Evolutionary conservation across 2,329 filamentous ascomycete species (phyloP), one percentile per base, ranked within the genome.

Genomic region (Ramularia collo-cygni): DNA sequence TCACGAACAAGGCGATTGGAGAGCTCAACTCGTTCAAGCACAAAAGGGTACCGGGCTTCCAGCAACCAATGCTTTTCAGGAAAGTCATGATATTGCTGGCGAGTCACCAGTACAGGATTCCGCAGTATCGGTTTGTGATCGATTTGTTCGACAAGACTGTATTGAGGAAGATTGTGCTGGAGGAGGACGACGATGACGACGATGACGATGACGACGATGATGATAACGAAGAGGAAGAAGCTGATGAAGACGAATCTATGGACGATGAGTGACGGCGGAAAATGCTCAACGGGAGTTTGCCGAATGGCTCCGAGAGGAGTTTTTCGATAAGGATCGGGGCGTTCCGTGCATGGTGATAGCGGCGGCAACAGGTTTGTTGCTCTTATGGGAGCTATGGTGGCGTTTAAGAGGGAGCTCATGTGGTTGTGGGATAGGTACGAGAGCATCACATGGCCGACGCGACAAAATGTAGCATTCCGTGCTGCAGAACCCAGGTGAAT

Each of bases 141-240:
- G 92, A 96, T 59, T 67, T 98, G 15, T 98, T 98, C 56, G 90
- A 96, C 57, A 92, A 90, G 64, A 81, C 77, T 43, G 85, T 96
- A 30, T 73, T 96, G 64, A 74, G 88, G 48, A 77, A 79, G 50
- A 85, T 95, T 44, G 84, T 98, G 9, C 80, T 94, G 42, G 81
- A 84, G 37, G 83, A 85, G 53, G 83, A 84, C 14, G 67, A 67
- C 8, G 40, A 43, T 9, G 62, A 56, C 9, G 63, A 64, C 12
- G 63, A 69, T 8, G 67, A 68, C 4, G 42, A 40, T 14, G 48
- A 48, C 3, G 38, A 38, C 14, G 34, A 35, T 8, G 37, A 41
- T 19, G 45, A 39, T 9, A 34, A 30, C 8, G 27, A 38, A 16
- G 28, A 18, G 14, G 28, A 31, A 9, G 15, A 18, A 4, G 36